phyloP scores from a whole-genome alignment of 257 asterid species.

The Penstemon newberryi region DNA sequence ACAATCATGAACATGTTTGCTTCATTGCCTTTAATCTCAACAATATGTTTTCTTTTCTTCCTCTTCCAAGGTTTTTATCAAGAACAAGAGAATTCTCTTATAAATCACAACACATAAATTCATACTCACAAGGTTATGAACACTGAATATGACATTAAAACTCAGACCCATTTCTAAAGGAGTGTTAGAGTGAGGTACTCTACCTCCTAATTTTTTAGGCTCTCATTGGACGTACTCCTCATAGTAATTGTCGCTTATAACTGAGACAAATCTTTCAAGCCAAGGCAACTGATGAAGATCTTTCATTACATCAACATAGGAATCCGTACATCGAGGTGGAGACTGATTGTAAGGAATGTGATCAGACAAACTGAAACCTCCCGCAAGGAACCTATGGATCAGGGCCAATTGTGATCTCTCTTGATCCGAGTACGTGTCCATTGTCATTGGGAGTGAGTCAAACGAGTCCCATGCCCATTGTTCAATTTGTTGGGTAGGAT shows the following conservation, averaged over 20 bases:
- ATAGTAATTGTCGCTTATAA: constrained; percentile 78
- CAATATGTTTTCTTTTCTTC: constrained; percentile 21
- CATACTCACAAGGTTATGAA: constrained; percentile 15
- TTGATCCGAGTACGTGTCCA: constrained; percentile 89
- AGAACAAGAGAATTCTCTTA: constrained; percentile 22
- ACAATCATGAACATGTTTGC: constrained; percentile 4
- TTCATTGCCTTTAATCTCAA: constrained; percentile 28
- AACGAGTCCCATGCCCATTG: constrained; percentile 96
- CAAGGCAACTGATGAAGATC: constrained; percentile 96
- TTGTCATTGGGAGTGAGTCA: constrained; percentile 63
- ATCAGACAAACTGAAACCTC: constrained; percentile 73
- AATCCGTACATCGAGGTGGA: constrained; percentile 71
- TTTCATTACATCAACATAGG: constrained; percentile 86
- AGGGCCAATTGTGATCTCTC: constrained; percentile 92
- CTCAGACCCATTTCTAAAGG: constrained; percentile 20
- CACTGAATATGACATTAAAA: constrained; percentile 21
- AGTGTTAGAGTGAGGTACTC: constrained; percentile 49
- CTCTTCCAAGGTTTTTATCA: constrained; percentile 19
- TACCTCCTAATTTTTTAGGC: constrained; percentile 25
- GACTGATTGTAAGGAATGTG: constrained; percentile 52
- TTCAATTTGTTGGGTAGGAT: constrained; percentile 64
- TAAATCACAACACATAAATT: constrained; percentile 16
- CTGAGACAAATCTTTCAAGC: constrained; percentile 94
- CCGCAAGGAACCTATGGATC: constrained; percentile 88
- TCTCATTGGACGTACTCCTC: constrained; percentile 72